Evolutionary conservation across 2,329 filamentous ascomycete genomes (phyloP).

Genomic region (Aphanoascus verrucosus): DNA sequence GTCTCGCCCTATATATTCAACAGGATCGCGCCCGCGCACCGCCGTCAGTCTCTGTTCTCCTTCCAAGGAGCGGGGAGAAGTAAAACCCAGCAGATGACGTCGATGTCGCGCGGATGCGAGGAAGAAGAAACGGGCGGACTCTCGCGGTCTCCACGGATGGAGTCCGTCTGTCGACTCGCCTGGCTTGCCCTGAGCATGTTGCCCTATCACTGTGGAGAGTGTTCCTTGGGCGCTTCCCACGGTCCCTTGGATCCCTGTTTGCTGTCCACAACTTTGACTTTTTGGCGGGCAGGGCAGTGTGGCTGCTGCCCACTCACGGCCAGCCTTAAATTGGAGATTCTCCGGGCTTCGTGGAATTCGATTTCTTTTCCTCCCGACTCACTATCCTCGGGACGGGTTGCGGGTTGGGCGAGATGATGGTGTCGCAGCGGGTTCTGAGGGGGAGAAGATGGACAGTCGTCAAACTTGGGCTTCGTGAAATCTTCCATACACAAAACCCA

Average conservation of each 20-base stretch:
- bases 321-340: not conserved
- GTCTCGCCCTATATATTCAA: not conserved
- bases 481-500: too few species aligned
- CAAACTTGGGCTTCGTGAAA: too few species aligned
- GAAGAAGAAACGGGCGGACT: slow-evolving; percentile 7
- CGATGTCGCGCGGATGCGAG: slow-evolving; percentile 9
- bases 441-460: too few species aligned
- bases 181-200: slow-evolving; percentile 6
- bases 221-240: not conserved
- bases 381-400: too few species aligned
- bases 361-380: not conserved
- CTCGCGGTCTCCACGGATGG: not conserved
- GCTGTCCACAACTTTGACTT: not conserved
- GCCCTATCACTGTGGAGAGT: not conserved
- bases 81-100: slow-evolving; percentile 8
- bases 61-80: slow-evolving; percentile 7
- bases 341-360: not conserved
- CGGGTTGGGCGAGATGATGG: too few species aligned
- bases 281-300: not conserved
- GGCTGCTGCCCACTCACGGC: not conserved
- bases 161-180: not conserved
- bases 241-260: not conserved
- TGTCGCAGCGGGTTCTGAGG: too few species aligned
- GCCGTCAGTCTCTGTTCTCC: not conserved
- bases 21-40: not conserved